These are phyloP conservation scores for Moesziomyces parantarcticus DNA, from an alignment of 1,284 basidiomycete genomes.

Conservation along the genomic window DNA sequence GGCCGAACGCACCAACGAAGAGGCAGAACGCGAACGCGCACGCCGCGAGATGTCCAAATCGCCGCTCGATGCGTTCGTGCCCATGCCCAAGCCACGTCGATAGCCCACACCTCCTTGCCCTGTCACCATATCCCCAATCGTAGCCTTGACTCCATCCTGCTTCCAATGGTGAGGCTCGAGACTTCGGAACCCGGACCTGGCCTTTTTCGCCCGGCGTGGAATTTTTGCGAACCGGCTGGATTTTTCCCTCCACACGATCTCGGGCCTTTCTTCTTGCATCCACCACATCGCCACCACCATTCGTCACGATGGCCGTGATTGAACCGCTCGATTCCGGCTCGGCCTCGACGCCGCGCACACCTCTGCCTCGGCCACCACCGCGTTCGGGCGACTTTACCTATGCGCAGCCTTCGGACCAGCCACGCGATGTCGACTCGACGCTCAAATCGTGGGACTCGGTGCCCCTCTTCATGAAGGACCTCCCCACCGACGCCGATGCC, in stretches of 20 bases:
- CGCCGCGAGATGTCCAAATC: constrained; percentile 43
- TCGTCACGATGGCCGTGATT: constrained; percentile 23
- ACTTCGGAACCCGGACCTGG: constrained; percentile 5
- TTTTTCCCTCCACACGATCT: not conserved
- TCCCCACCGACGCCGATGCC: constrained; percentile 71
- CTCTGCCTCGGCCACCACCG: constrained; percentile 23
- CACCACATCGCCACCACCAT: no score
- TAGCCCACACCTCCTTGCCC: not conserved
- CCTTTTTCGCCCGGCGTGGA: no score
- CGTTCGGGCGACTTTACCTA: constrained; percentile 28
- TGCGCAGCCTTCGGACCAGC: constrained; percentile 10
- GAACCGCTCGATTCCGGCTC: constrained; percentile 7
- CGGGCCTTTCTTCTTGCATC: not conserved
- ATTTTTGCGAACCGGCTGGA: not conserved
- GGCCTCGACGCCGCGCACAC: not conserved
- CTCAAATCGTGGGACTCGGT: constrained; percentile 60
- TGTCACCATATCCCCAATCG: not conserved
- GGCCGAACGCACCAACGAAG: constrained; percentile 12
- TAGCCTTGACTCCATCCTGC: no score
- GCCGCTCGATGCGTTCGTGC: constrained; percentile 47
- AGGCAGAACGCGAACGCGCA: constrained; percentile 26
- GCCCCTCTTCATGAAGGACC: constrained; percentile 91
- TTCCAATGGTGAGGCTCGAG: not conserved
- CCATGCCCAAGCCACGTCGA: constrained; percentile 25
- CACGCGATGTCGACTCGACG: constrained; percentile 33